Evolutionary conservation across 1,284 basidiomycete species (phyloP).

Genomic region (Ustilago tritici): DNA sequence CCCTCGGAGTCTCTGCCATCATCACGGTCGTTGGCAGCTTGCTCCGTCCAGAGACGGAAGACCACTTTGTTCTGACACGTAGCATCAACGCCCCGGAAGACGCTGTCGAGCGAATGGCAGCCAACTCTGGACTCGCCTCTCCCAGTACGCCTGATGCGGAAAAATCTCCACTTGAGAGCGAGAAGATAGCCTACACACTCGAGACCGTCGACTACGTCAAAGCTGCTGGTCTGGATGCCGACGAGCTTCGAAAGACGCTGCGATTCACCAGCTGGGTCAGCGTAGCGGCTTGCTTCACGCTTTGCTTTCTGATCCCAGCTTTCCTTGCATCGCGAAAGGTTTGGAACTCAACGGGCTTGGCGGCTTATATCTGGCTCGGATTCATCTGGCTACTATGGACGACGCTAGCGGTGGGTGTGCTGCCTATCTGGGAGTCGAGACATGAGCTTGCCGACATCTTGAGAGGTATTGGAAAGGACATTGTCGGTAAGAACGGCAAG

Average conservation of each 20-base stretch:
- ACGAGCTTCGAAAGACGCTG: slow-evolving; percentile 38
- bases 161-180: slow-evolving; percentile 28
- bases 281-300: slow-evolving; percentile 44
- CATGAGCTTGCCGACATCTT: slow-evolving; percentile 76
- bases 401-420: slow-evolving; percentile 78
- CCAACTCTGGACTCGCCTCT: slow-evolving; percentile 17
- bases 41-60: slow-evolving; percentile 61
- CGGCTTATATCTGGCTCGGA: slow-evolving; percentile 71
- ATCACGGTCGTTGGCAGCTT: slow-evolving; percentile 74
- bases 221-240: slow-evolving; percentile 57
- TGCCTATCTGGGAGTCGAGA: slow-evolving; percentile 85
- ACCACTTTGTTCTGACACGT: slow-evolving; percentile 61
- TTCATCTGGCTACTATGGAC: slow-evolving; percentile 85
- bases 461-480: slow-evolving; percentile 73
- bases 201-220: slow-evolving; percentile 43
- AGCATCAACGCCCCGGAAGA: slow-evolving; percentile 63
- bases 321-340: slow-evolving; percentile 48
- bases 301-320: slow-evolving; percentile 63
- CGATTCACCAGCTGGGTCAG: slow-evolving; percentile 48
- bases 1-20: slow-evolving; percentile 84
- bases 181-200: slow-evolving; percentile 36
- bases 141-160: slow-evolving; percentile 16
- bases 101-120: slow-evolving; percentile 27
- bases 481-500: slow-evolving; percentile 46
- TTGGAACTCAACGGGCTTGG: slow-evolving; percentile 60